These are phyloP conservation scores for Populus alba DNA, from an alignment of 345 rosid species.

Conservation along the genomic window DNA sequence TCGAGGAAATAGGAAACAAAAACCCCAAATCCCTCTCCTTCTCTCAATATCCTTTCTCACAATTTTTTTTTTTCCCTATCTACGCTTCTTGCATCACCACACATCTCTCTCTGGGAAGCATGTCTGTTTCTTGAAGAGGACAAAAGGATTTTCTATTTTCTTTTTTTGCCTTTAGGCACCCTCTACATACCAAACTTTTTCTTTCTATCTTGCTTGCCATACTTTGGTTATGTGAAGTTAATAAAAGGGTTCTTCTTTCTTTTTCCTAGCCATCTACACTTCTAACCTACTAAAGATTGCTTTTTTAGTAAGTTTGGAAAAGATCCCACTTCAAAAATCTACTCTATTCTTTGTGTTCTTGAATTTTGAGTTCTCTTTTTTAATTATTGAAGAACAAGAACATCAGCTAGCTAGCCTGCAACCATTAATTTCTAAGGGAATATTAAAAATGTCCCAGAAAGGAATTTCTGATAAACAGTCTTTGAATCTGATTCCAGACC, in stretches of 20 bases:
- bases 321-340: conserved; percentile 1
- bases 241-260: neutral
- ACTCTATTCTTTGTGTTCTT: neutral
- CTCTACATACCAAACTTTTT: neutral
- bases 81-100: conserved; percentile 28
- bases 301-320: neutral
- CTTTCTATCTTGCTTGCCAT: neutral
- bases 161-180: neutral
- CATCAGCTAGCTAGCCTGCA: neutral
- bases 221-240: neutral
- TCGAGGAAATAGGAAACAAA: conserved; percentile 29
- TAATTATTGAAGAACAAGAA: neutral
- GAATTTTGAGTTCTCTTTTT: neutral
- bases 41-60: neutral
- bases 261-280: neutral
- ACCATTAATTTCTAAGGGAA: neutral
- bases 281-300: neutral
- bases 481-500: conserved; percentile 48
- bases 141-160: neutral
- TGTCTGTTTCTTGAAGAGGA: conserved; percentile 19
- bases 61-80: neutral
- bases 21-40: conserved; percentile 13
- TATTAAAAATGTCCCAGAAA: conserved; percentile 24
- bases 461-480: conserved; percentile 21
- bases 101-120: conserved; percentile 8